Percentiles rank a stretch among this genome's conserved stretches.
These are phyloP conservation scores for Cadophora sp. DNA, from an alignment of 2,329 filamentous ascomycete genomes.

Conservation along the genomic window DNA sequence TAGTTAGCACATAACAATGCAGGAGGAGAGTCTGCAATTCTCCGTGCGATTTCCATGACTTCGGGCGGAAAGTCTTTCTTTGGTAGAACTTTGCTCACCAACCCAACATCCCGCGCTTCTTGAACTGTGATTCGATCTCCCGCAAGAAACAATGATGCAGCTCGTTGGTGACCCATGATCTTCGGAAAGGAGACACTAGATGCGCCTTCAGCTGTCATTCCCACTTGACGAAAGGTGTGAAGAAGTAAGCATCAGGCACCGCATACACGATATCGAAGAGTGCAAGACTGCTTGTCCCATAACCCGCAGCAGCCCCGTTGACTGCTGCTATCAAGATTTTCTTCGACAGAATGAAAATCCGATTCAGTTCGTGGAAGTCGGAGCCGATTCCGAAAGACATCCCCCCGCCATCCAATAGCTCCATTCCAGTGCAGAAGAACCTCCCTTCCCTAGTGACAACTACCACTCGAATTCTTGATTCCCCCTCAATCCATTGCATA, in stretches of 20 bases:
- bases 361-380: conserved; percentile 36
- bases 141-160: conserved; percentile 34
- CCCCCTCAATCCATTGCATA: conserved; percentile 32
- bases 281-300: conserved; percentile 37
- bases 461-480: conserved; percentile 32
- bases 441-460: conserved; percentile 36
- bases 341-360: conserved; percentile 33
- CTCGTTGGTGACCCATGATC: conserved; percentile 39
- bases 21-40: conserved; percentile 30
- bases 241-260: conserved; percentile 39
- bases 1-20: conserved; percentile 33
- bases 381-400: conserved; percentile 30
- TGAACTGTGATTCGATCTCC: conserved; percentile 36
- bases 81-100: conserved; percentile 36
- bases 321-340: conserved; percentile 40
- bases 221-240: conserved; percentile 41
- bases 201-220: conserved; percentile 37
- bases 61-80: conserved; percentile 30
- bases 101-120: conserved; percentile 30
- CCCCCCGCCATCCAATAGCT: conserved; percentile 31
- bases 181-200: conserved; percentile 37
- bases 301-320: conserved; percentile 39
- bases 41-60: conserved; percentile 30
- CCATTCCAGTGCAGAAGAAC: conserved; percentile 40
- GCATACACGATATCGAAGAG: conserved; percentile 40